Evolutionary conservation across 2,329 filamentous ascomycete genomes (phyloP), one percentile per base, ranked within the genome.

Genomic region (Drechmeria coniospora): DNA sequence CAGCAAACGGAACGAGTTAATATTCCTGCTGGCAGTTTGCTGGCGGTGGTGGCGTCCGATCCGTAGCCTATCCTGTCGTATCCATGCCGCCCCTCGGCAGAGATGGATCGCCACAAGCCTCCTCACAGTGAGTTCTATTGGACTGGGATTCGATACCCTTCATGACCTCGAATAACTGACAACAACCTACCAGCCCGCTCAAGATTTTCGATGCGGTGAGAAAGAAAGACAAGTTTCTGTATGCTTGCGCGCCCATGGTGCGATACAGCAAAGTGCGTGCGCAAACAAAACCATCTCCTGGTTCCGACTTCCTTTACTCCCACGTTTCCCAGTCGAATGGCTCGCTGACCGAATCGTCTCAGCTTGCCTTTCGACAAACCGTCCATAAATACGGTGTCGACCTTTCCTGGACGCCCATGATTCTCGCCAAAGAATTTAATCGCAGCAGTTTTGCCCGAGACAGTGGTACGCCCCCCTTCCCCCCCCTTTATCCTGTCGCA

Each of bases 321-420:
- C n/a, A n/a, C n/a, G n/a, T n/a, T n/a, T n/a, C n/a, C n/a, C 7
- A 20, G 18, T 20, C 10, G 18, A 20, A 20, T 10, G 6, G 6
- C 9, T 21, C 14, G 24, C 14, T 22, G 28, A 32, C 49, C 22
- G 42, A 29, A 47, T 41, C 30, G 40, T 35, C 17, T 42, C 36
- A 77, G 64, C 63, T 80, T 23, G 74, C 76, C 25, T 80, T 81
- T 44, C 66, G 76, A 26, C 66, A 78, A 39, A 74, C 75, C 0
- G 69, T 74, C 3, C 62, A 71, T 35, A 57, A 66, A 26, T 79
- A 76, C 46, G 68, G 66, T 26, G 66, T 68, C 11, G 74, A 80
- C 45, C 46, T 80, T 6, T 72, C 67, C 37, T 80, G 75, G 67
- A 79, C 74, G 2, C 76, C 76, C 23, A 80, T 80, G 76, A 69